Base-by-base conservation (phyloP, 208 protist genomes). In the Strigomonas culicis region DNA sequence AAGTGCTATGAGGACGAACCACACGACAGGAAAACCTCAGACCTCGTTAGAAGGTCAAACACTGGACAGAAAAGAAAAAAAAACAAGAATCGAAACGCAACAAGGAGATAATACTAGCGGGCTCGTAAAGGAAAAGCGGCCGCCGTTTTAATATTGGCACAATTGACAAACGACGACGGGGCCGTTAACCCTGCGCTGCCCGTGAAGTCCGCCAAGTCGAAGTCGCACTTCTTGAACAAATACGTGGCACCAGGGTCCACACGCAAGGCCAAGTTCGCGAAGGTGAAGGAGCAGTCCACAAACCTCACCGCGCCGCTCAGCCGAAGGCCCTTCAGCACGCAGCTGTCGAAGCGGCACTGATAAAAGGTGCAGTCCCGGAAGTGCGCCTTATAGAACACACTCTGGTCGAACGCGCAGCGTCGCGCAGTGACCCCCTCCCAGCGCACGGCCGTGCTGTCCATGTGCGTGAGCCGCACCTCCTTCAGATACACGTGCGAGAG, bases 121-220 rank as follows among this genome's bases (percentile, higher is more conserved):
- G 66, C 66, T 27, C 78, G 73, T 15, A 79, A 59, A 43, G 84
- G 79, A 63, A 90, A 90, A 19, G 61, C 43, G 11, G 70, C 49
- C 8, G 79, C 80, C 8, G 77, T 63, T 28, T 79, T 63, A 1
- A 72, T 82, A 74, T 92, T 92, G 56, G 50, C 63, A 67, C 81
- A 92, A 19, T 73, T 19, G 22, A 56, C 27, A 70, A 91, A 91
- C 0, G 49, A 24, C 19, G 60, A 47, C 21, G 71, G 34, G 31
- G 65, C 39, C 41, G 44, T 66, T 15, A 87, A 36, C 7, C 60
- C 60, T 50, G 64, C 58, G 66, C 78, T 79, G 21, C 73, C 76
- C 22, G 80, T 70, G 62, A 93, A 93, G 49, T 80, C 76, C 27
- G 63, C 51, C 53, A 93, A 56, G 60, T 93, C 86, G 60, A 93